Conservation (phyloP, 2,329 filamentous ascomycete genomes). For the Sphaerulina populicola region DNA sequence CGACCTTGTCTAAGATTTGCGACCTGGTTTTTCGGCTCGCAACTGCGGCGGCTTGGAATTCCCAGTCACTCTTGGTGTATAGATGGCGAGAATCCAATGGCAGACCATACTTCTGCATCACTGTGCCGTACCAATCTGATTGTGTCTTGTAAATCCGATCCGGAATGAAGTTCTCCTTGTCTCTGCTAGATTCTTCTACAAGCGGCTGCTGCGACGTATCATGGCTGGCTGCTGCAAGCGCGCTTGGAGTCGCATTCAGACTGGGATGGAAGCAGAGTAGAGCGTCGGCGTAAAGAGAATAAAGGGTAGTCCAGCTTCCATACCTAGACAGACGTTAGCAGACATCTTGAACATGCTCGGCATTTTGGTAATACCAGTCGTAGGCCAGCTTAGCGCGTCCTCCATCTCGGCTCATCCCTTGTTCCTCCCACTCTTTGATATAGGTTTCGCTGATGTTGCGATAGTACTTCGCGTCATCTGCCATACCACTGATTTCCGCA, state of each 20-base stretch:
- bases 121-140: conserved; percentile 69
- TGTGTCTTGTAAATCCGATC: conserved; percentile 69
- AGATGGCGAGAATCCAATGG: conserved; percentile 74
- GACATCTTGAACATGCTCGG: not conserved
- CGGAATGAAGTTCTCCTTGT: conserved; percentile 51
- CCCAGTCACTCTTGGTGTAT: conserved; percentile 78
- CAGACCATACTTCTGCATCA: conserved; percentile 72
- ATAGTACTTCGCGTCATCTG: conserved; percentile 51
- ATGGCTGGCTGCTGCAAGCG: conserved; percentile 3
- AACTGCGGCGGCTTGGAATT: conserved; percentile 79
- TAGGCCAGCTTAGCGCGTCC: conserved; percentile 72
- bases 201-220: conserved; percentile 16
- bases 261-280: conserved; percentile 67
- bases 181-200: not conserved
- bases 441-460: conserved; percentile 55
- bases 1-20: conserved; percentile 65
- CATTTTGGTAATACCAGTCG: conserved; percentile 46
- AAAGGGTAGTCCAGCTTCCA: conserved; percentile 74
- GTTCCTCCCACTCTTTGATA: conserved; percentile 61
- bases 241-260: conserved; percentile 19
- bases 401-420: conserved; percentile 60
- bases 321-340: conserved; percentile 34
- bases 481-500: conserved; percentile 52
- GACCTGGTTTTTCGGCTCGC: conserved; percentile 58
- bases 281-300: conserved; percentile 75